Percentiles rank a stretch among this genome's conserved stretches.
Conservation (phyloP, 768 basidiomycete genomes). For the Auriscalpium orientale region DNA sequence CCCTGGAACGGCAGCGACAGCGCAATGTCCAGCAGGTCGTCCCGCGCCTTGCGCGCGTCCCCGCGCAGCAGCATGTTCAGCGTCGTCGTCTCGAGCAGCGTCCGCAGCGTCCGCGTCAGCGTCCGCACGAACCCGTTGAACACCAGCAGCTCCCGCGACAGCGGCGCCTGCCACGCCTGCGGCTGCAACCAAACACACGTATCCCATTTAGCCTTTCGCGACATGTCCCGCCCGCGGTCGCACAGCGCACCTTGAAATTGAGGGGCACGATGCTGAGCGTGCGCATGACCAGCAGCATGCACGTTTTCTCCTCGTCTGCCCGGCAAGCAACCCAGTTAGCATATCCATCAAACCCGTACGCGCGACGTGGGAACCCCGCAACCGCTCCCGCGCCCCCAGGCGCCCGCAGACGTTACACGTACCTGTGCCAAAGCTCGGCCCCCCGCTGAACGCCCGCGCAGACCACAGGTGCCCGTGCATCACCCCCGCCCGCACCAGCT, state of each 20-base stretch:
- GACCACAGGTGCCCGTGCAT: conserved; percentile 94
- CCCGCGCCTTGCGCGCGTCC: conserved; percentile 80
- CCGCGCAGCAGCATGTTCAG: conserved; percentile 89
- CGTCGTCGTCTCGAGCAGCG: conserved; percentile 83
- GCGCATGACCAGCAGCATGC: conserved; percentile 94
- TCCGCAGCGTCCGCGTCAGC: conserved; percentile 82
- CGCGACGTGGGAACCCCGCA: conserved; percentile 13
- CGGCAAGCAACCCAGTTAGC: conserved; percentile 2
- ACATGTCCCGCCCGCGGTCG: no score
- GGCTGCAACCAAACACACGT: conserved; percentile 37
- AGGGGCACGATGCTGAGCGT: conserved; percentile 92
- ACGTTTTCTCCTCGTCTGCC: conserved; percentile 86
- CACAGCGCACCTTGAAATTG: conserved; percentile 73
- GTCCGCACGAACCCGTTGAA: conserved; percentile 98
- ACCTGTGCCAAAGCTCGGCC: conserved; percentile 92
- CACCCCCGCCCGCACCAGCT: conserved; percentile 92
- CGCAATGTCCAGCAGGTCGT: conserved; percentile 88
- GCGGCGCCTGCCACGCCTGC: conserved; percentile 90
- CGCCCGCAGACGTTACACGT: conserved; percentile 21
- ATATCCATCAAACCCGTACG: conserved; percentile 7
- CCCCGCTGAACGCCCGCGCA: conserved; percentile 82
- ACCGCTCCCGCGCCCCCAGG: conserved; percentile 2
- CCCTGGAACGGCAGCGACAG: conserved; percentile 90
- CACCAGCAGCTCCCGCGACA: conserved; percentile 92
- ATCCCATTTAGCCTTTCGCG: not conserved